Evolutionary conservation across 306 rosid species (phyloP).

Genomic region (Begonia fuchsioides): DNA sequence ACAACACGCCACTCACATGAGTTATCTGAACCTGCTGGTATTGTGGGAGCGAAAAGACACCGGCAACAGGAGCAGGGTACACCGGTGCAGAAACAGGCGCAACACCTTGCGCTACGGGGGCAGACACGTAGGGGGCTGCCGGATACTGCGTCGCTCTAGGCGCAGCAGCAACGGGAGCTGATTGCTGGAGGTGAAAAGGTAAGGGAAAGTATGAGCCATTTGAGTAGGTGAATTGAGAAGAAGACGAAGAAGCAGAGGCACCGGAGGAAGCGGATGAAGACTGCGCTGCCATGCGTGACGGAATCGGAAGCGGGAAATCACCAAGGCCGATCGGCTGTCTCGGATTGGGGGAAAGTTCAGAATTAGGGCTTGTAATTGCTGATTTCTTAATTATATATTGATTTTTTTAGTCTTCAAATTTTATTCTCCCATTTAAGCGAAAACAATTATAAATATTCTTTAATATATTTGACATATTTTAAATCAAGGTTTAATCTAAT

Average conservation of each 20-base stretch:
- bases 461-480: no score
- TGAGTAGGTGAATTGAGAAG: slow-evolving; percentile 44
- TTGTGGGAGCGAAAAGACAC: slow-evolving; percentile 47
- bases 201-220: slow-evolving; percentile 52
- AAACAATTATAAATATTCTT: no score
- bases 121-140: slow-evolving; percentile 29
- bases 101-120: slow-evolving; percentile 10
- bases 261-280: slow-evolving; percentile 25
- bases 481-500: no score
- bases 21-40: slow-evolving; percentile 45
- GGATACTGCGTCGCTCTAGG: slow-evolving; percentile 27
- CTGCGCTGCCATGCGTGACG: slow-evolving; percentile 29
- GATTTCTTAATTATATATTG: no score
- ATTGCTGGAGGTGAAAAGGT: slow-evolving; percentile 77
- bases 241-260: slow-evolving; percentile 13
- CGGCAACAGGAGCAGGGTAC: slow-evolving; percentile 25
- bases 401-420: no score
- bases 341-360: no score
- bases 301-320: not conserved
- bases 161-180: slow-evolving; percentile 17
- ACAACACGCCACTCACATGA: no score
- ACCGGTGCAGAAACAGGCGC: slow-evolving; percentile 24
- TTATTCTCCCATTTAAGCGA: no score
- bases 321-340: not conserved
- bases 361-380: no score